Conservation (phyloP, 2,329 filamentous ascomycete species). For the Elsinoe australis region DNA sequence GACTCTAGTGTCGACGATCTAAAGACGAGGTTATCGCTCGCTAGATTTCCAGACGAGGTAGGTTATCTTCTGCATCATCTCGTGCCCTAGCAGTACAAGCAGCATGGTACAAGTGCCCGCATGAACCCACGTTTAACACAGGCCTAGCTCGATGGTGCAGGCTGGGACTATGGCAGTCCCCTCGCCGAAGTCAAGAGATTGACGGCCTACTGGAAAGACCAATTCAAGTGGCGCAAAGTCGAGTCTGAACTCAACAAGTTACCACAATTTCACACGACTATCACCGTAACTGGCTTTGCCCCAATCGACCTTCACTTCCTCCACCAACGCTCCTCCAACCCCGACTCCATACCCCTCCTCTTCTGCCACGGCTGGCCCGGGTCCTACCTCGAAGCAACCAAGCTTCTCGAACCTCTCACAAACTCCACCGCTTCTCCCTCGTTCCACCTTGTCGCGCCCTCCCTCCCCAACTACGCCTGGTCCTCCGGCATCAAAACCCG, state of each 20-base stretch:
- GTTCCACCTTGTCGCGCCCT: conserved; percentile 49
- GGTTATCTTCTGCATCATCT: not conserved
- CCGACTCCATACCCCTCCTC: conserved; percentile 54
- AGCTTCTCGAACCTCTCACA: conserved; percentile 48
- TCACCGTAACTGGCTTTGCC: conserved; percentile 53
- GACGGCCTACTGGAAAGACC: conserved; percentile 48
- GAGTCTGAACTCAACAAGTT: conserved; percentile 54
- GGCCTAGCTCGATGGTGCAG: conserved; percentile 40
- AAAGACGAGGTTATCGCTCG: conserved; percentile 47
- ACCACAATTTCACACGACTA: conserved; percentile 49
- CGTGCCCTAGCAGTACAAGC: too few relatives aligned
- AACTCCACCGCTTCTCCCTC: conserved; percentile 35
- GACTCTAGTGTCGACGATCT: conserved; percentile 48
- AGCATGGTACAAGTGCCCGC: too few relatives aligned
- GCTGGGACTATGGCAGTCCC: conserved; percentile 54
- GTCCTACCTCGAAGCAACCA: conserved; percentile 58
- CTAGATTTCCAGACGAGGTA: conserved; percentile 51
- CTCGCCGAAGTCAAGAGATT: conserved; percentile 54
- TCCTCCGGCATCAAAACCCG: conserved; percentile 41
- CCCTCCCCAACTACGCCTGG: conserved; percentile 51
- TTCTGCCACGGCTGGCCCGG: conserved; percentile 66
- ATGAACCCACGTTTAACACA: too few relatives aligned
- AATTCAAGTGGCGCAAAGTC: conserved; percentile 53
- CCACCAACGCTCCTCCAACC: conserved; percentile 46
- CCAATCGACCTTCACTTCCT: conserved; percentile 57